phyloP scores from a whole-genome alignment of 768 basidiomycete genomes.

The Trametes elegans region DNA sequence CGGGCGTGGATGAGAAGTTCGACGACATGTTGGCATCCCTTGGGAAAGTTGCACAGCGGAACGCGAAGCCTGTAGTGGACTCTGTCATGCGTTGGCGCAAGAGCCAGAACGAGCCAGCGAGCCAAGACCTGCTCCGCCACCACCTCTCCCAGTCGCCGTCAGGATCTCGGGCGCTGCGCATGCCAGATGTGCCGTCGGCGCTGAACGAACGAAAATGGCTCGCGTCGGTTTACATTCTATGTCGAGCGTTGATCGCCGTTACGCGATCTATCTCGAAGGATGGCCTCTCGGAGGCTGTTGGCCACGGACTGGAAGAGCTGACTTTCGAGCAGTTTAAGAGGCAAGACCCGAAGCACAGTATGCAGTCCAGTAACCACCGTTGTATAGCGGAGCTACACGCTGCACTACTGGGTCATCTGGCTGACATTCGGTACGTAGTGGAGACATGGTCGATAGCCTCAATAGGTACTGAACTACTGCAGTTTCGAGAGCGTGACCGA shows the following conservation, averaged over 20 bases:
- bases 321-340: constrained; percentile 83
- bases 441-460: not conserved
- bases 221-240: constrained; percentile 87
- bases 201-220: constrained; percentile 74
- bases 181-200: constrained; percentile 48
- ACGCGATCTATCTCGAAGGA: constrained; percentile 73
- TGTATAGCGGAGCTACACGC: constrained; percentile 83
- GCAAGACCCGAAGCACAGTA: constrained; percentile 64
- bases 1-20: constrained; percentile 71
- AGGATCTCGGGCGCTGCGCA: constrained; percentile 33
- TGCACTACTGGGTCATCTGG: constrained; percentile 78
- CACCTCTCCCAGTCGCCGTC: constrained; percentile 43
- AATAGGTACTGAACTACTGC: not conserved
- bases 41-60: constrained; percentile 81
- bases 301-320: constrained; percentile 80
- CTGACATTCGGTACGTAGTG: constrained; percentile 66
- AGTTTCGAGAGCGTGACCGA: constrained; percentile 94
- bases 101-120: constrained; percentile 61
- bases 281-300: constrained; percentile 72
- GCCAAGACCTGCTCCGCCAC: constrained; percentile 46
- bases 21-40: constrained; percentile 85
- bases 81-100: constrained; percentile 86
- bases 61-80: constrained; percentile 81
- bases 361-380: constrained; percentile 72
- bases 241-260: constrained; percentile 77